These are phyloP conservation scores for Mycena sp. DNA, from an alignment of 1,284 basidiomycete species.

Conservation along the genomic window DNA sequence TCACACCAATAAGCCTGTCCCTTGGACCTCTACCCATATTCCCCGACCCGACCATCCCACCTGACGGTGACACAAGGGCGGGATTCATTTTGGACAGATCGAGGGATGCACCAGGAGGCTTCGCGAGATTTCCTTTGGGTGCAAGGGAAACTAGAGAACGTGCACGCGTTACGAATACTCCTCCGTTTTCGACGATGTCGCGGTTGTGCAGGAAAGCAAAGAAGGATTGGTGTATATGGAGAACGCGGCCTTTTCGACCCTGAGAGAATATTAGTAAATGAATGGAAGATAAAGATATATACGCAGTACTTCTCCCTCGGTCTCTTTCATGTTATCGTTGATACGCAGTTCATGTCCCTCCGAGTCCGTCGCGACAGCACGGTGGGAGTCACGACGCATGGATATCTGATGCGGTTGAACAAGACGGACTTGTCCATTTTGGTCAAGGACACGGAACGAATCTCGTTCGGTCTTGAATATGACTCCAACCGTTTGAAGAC, in stretches of 20 bases:
- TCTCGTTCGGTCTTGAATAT: conserved; percentile 98
- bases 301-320: conserved; percentile 82
- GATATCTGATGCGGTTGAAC: conserved; percentile 97
- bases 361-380: conserved; percentile 90
- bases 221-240: conserved; percentile 96
- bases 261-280: conserved; percentile 41
- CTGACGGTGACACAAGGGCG: conserved; percentile 69
- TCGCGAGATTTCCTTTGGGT: conserved; percentile 80
- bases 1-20: conserved; percentile 85
- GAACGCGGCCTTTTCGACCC: conserved; percentile 90
- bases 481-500: conserved; percentile 93
- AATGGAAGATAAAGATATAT: neutral
- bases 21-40: conserved; percentile 77
- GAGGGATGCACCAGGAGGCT: conserved; percentile 49
- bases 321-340: conserved; percentile 95
- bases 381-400: conserved; percentile 85
- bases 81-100: conserved; percentile 99
- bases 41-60: conserved; percentile 85
- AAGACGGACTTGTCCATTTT: conserved; percentile 88
- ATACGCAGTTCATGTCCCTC: conserved; percentile 86
- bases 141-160: conserved; percentile 85
- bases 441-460: conserved; percentile 95
- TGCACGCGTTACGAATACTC: conserved; percentile 91
- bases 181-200: conserved; percentile 90
- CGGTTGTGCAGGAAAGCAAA: conserved; percentile 96